Evolutionary conservation across 257 asterid species (phyloP).

Genomic region (Rubia yunnanensis): DNA sequence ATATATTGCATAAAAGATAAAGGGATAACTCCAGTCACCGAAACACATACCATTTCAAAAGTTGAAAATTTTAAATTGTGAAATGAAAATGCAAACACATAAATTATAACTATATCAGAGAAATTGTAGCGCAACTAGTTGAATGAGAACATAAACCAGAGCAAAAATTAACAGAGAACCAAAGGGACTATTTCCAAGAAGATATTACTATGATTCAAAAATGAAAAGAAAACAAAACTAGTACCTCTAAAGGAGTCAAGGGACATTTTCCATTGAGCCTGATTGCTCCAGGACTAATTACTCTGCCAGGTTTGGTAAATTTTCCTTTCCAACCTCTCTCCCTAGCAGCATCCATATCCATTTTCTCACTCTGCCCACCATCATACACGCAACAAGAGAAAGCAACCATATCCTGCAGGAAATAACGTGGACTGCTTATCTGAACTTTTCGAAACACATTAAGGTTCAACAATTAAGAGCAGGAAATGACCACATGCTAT

Average conservation of each 20-base stretch:
- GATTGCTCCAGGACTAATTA: constrained; percentile 79
- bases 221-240: constrained; percentile 2
- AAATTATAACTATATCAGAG: too few species aligned
- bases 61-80: not conserved
- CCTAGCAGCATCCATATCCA: constrained; percentile 96
- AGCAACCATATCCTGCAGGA: constrained; percentile 94
- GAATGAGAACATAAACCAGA: too few species aligned
- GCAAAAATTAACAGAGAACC: too few species aligned
- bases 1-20: not conserved
- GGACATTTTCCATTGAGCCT: constrained; percentile 95
- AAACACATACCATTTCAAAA: not conserved
- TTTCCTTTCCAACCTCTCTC: constrained; percentile 99
- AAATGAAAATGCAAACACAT: not conserved
- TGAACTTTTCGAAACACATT: constrained; percentile 10
- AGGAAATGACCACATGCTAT: not conserved
- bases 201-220: not conserved
- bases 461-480: constrained; percentile 7
- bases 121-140: not conserved
- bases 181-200: constrained; percentile 1
- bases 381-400: constrained; percentile 96
- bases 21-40: not conserved
- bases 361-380: constrained; percentile 77
- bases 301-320: constrained; percentile 86
- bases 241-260: constrained; percentile 90
- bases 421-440: constrained; percentile 17